Evolutionary conservation across 1,139 yeast species (phyloP).

Genomic region (Scheffersomyces insectosa): DNA sequence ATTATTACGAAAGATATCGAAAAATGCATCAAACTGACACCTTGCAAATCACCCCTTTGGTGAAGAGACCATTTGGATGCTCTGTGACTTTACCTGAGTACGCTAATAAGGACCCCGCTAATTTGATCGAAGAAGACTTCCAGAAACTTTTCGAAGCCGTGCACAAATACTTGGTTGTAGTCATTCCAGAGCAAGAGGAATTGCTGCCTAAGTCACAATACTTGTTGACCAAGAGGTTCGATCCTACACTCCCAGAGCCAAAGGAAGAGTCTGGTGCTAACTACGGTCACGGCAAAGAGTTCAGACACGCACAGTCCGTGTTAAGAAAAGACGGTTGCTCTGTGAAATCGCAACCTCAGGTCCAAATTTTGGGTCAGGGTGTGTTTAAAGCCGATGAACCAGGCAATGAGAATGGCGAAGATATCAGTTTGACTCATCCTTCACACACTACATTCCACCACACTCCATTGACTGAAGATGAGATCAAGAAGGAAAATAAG

Average conservation of each 20-base stretch:
- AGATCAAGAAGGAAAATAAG: conserved; percentile 57
- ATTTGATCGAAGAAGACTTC: conserved; percentile 65
- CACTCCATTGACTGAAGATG: conserved; percentile 57
- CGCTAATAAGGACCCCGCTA: conserved; percentile 71
- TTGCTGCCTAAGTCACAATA: conserved; percentile 75
- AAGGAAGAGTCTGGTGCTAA: conserved; percentile 47
- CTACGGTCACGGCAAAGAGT: conserved; percentile 85
- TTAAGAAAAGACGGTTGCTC: conserved; percentile 78
- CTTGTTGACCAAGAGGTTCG: conserved; percentile 70
- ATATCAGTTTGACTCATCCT: conserved; percentile 72
- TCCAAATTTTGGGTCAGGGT: conserved; percentile 87
- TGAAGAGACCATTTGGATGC: conserved; percentile 65
- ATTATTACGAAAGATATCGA: too few species aligned
- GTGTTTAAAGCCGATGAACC: conserved; percentile 62
- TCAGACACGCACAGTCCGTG: conserved; percentile 75
- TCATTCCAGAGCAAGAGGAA: conserved; percentile 67
- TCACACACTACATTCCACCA: conserved; percentile 80
- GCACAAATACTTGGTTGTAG: conserved; percentile 65
- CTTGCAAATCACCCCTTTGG: conserved; percentile 47
- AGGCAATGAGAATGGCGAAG: conserved; percentile 64
- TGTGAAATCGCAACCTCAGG: conserved; percentile 82
- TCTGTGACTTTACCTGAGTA: conserved; percentile 61
- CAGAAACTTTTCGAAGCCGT: conserved; percentile 61
- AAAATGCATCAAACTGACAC: conserved; percentile 16
- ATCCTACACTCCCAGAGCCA: conserved; percentile 62